phyloP scores from a whole-genome alignment of 805 yeast genomes.

The Geotrichum ghanense region DNA sequence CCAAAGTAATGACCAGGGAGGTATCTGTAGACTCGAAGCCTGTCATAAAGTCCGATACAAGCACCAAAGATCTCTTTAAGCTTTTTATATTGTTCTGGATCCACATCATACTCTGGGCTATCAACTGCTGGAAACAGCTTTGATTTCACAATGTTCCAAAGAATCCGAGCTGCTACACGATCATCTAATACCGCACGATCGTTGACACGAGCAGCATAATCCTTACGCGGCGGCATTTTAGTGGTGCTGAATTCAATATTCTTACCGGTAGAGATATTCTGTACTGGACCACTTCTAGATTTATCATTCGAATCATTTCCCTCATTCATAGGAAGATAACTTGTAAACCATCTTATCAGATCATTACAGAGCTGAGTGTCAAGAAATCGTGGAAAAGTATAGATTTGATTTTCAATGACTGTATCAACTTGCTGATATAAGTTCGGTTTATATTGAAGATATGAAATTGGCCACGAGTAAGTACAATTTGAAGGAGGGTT shows the following conservation, averaged over 20 bases:
- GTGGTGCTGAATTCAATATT: conserved; percentile 14
- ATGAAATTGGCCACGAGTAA: conserved; percentile 1
- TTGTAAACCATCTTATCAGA: conserved; percentile 10
- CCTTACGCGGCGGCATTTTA: conserved; percentile 38
- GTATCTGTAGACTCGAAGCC: conserved; percentile 45
- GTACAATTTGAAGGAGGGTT: background rate
- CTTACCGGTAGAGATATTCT: conserved; percentile 13
- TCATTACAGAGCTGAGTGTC: conserved; percentile 10
- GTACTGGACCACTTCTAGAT: conserved; percentile 1
- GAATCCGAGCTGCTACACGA: conserved; percentile 24
- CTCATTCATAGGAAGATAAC: background rate
- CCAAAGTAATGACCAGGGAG: conserved; percentile 47
- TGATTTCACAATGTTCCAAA: conserved; percentile 34
- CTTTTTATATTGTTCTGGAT: conserved; percentile 20
- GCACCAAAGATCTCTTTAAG: conserved; percentile 3
- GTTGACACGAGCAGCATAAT: conserved; percentile 47
- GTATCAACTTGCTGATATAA: background rate
- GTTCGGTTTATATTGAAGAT: background rate
- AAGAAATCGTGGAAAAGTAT: conserved; percentile 9
- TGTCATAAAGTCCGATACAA: conserved; percentile 39
- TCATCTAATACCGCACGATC: conserved; percentile 38
- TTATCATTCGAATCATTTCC: conserved; percentile 18
- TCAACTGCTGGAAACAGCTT: conserved; percentile 3
- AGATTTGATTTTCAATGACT: conserved; percentile 12
- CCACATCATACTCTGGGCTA: conserved; percentile 16